Base-by-base conservation (phyloP, 2,329 filamentous ascomycete species). In the Xylariaceae sp. region DNA sequence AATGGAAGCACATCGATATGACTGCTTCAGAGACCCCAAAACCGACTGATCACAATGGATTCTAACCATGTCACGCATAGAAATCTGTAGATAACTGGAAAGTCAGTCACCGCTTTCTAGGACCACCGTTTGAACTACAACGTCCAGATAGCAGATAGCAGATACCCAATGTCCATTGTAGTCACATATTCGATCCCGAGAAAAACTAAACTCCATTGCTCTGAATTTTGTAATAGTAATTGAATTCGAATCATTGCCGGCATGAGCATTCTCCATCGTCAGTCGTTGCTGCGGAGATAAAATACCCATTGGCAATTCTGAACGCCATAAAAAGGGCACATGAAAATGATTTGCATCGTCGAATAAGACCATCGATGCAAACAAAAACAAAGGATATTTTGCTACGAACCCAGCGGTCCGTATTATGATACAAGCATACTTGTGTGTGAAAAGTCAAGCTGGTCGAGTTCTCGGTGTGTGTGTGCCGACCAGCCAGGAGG, bases 351-450 rank as follows among this genome's bases (percentile, higher is more conserved):
- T 15, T 35, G 13, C 15, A 57, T 23, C 47, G 34, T n/a, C 17
- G 7, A 10, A 10, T 39, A 5, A 23, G 7, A 30, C 34, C 34
- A 15, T 37, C 37, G 37, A 42, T 42, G 13, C 42, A 45, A 45
- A 45, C 10, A 42, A 48, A 30, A 55, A 59, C 17, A 64, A 65
- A 62, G 11, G 57, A 54, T 63, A 57, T 53, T 64, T 69, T 68
- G 57, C 57, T 64, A 61, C 55, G 57, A 69, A 62, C 63, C 66
- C 65, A 59, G 61, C 58, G 49, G 34, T 67, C 62, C 64, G 58
- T 59, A 56, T 57, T 70, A 70, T 70, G 56, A 51, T 70, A 70
- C 69, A 70, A 56, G 59, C 59, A 57, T 63, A 56, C 60, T 53
- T 30, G 23, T 30, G 23, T 30, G 23, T 30, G 23, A 30, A 30